These are phyloP conservation scores for Fomitopsis pulvina DNA, from an alignment of 768 basidiomycete genomes.

Conservation along the genomic window DNA sequence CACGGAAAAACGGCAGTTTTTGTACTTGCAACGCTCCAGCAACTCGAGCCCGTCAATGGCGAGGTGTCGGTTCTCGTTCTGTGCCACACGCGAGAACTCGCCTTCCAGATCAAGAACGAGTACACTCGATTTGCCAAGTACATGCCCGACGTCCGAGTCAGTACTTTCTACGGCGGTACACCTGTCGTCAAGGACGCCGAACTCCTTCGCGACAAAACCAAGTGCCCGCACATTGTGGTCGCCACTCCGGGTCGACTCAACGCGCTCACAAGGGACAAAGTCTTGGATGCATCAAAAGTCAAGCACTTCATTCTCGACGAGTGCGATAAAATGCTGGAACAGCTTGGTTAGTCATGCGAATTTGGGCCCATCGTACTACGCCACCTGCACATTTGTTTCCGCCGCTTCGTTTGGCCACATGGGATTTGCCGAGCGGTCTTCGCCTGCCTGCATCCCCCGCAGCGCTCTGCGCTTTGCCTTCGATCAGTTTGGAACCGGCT, in stretches of 20 bases:
- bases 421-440: conserved; percentile 19
- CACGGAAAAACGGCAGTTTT: conserved; percentile 99
- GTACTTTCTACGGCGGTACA: conserved; percentile 97
- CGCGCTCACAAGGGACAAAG: conserved; percentile 92
- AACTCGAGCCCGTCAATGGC: conserved; percentile 96
- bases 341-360: conserved; percentile 98
- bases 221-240: conserved; percentile 98
- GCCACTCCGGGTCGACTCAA: conserved; percentile 97
- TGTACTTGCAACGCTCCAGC: conserved; percentile 95
- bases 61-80: conserved; percentile 97
- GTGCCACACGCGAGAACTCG: conserved; percentile 98
- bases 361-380: conserved; percentile 67
- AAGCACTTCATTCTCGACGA: conserved; percentile 99
- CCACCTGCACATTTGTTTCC: conserved; percentile 39
- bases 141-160: conserved; percentile 97
- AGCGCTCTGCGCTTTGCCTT: conserved; percentile 19
- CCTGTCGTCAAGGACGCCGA: conserved; percentile 93
- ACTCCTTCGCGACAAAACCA: conserved; percentile 87
- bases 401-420: conserved; percentile 26
- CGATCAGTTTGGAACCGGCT: conserved; percentile 19
- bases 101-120: conserved; percentile 99
- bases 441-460: conserved; percentile 30
- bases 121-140: conserved; percentile 99
- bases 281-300: conserved; percentile 89
- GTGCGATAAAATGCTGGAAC: conserved; percentile 99